Conservation (phyloP, 192 early-diverging fungal genomes). For the Chytriomyces confervae region DNA sequence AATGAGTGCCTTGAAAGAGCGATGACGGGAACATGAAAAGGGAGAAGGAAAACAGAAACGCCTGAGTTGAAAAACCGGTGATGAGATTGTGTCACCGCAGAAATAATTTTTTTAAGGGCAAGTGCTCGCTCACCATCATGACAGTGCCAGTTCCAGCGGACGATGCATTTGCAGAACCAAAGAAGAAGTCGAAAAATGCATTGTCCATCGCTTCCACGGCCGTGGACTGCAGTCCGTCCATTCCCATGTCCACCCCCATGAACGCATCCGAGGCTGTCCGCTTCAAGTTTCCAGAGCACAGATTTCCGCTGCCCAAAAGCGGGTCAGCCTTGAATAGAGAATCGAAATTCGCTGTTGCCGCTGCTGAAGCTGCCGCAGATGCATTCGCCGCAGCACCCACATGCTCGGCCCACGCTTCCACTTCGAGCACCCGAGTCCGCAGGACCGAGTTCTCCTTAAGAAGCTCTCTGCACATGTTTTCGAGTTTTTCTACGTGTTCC, state of each 20-base stretch:
- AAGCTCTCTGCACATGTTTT: constrained; percentile 61
- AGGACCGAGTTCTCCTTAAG: constrained; percentile 52
- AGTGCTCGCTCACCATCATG: constrained; percentile 47
- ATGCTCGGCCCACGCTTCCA: constrained; percentile 43
- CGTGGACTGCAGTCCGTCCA: not conserved
- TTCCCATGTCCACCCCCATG: not conserved
- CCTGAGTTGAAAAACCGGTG: constrained; percentile 52
- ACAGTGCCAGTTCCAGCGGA: constrained; percentile 35
- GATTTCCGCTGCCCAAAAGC: not conserved
- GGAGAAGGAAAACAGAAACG: constrained; percentile 83
- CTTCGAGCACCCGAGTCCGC: constrained; percentile 45
- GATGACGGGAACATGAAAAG: constrained; percentile 73
- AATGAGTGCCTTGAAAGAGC: constrained; percentile 30
- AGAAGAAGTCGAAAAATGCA: not conserved
- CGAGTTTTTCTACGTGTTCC: constrained; percentile 77
- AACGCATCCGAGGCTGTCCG: not conserved
- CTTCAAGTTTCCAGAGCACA: not conserved
- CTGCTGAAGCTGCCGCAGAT: constrained; percentile 26
- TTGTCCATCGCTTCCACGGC: not conserved
- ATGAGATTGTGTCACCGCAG: constrained; percentile 53
- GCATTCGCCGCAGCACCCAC: constrained; percentile 29
- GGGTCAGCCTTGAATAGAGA: not conserved
- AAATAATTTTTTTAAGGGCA: constrained; percentile 61
- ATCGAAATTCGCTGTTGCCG: constrained; percentile 22
- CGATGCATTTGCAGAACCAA: not conserved